Evolutionary conservation across 2,329 filamentous ascomycete genomes (phyloP).

Genomic region (Fusarium sp.): DNA sequence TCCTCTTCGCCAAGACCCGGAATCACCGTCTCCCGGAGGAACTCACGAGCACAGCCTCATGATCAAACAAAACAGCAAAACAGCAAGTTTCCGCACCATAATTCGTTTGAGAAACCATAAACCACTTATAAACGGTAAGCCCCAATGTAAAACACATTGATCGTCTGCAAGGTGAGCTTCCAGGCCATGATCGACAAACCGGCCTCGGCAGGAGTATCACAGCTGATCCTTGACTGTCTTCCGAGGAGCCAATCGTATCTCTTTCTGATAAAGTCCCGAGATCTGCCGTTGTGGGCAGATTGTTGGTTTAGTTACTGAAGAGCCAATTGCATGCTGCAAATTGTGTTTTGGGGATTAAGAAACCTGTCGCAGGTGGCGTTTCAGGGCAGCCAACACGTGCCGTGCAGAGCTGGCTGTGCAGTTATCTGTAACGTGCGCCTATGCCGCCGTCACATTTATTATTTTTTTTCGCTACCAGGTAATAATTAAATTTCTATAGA

Average conservation of each 20-base stretch:
- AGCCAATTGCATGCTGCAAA: background rate
- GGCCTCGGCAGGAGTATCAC: background rate
- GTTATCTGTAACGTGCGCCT: no score
- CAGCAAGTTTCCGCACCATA: background rate
- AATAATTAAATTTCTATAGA: no score
- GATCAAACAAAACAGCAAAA: conserved; percentile 23
- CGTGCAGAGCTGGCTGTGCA: no score
- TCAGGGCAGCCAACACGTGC: background rate
- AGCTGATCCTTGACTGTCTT: background rate
- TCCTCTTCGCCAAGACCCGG: background rate
- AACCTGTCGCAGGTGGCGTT: conserved; percentile 3
- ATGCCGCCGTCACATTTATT: no score
- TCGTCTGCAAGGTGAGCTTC: background rate
- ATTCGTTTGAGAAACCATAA: background rate
- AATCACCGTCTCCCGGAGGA: conserved; percentile 18
- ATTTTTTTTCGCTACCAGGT: no score
- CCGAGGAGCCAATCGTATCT: conserved; percentile 12
- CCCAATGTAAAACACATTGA: background rate
- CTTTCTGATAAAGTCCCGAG: conserved; percentile 15
- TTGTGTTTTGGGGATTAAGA: background rate
- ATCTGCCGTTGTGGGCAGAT: background rate
- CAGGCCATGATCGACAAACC: conserved; percentile 6
- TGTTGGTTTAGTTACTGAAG: no score
- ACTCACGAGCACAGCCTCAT: conserved; percentile 25
- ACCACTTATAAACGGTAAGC: background rate